Base-by-base conservation (phyloP, 768 basidiomycete genomes). In the Saitozyma sp. region DNA sequence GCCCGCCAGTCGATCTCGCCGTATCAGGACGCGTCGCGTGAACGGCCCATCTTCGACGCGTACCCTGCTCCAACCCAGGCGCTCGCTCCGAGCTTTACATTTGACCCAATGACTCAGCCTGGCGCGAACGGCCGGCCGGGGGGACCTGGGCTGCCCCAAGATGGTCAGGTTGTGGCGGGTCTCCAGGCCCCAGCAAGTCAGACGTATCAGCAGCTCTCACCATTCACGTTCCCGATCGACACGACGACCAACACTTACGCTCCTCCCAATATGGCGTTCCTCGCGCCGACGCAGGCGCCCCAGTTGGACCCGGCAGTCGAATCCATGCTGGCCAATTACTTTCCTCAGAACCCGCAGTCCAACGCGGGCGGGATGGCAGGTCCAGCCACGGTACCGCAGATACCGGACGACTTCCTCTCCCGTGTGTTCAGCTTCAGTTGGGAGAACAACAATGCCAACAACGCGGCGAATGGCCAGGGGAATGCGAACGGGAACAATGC, bases 391-490 rank as follows among this genome's bases (percentile, higher is more conserved):
- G 51, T 29, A 39, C 43, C 54, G 38, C 49, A 62, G 20, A 57
- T 48, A 37, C 75, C 76, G 13, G 76, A 77, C 45, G 76, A 77
- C 58, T 77, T 77, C 63, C 55, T 77, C 16, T 62, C 59, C 43
- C 54, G 70, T 20, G 70, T 77, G 11, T 75, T 77, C 56, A 69
- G 70, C 39, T 71, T 76, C 50, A 54, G 61, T 8, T 76, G 75
- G 75, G 72, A 76, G 46, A 56, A 40, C 11, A 37, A 13, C 29
- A 29, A 29, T 29, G 29, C 29, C 38, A 17, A 50, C 41, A 10
- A 19, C 58, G 14, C 48, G 38, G 9, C 48, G 58, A 16, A 29
- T 29, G 17, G 39, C 9, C 43, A 17, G 51, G 46, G n/a, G 14
- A 46, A 17, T 54, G 52, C 16, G 8, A 40, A 51, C 41, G 56